A percentile compares a stretch with the other conserved stretches of the same genome.
Evolutionary conservation across 352 stramenopile genomes (phyloP).

Genomic region (Phytopythium oedochilum): DNA sequence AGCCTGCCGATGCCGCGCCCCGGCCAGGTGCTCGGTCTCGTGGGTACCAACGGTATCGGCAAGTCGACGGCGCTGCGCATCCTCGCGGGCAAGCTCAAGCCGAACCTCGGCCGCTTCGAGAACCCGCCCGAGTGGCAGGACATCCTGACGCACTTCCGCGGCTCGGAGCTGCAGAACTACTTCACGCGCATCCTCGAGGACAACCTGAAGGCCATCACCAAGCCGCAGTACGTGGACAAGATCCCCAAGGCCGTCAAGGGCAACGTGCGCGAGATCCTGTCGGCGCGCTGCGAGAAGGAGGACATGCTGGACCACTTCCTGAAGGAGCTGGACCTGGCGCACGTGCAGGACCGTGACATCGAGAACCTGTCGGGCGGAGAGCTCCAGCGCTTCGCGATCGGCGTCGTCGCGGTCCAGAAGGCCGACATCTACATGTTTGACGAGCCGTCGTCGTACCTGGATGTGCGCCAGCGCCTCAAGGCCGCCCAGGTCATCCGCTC

Average conservation of each 20-base stretch:
- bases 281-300: slow-evolving; percentile 90
- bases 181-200: slow-evolving; percentile 99
- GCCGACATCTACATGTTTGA: slow-evolving; percentile 99
- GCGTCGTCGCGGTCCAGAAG: slow-evolving; percentile 92
- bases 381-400: slow-evolving; percentile 99
- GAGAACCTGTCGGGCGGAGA: slow-evolving; percentile 96
- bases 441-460: slow-evolving; percentile 98
- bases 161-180: slow-evolving; percentile 98
- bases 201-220: slow-evolving; percentile 99
- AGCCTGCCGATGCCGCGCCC: slow-evolving; percentile 96
- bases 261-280: slow-evolving; percentile 92
- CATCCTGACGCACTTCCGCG: slow-evolving; percentile 98
- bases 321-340: slow-evolving; percentile 94
- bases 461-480: slow-evolving; percentile 99
- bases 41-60: slow-evolving; percentile 99
- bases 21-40: slow-evolving; percentile 97
- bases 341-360: slow-evolving; percentile 97
- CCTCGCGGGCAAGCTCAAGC: slow-evolving; percentile 98
- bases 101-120: slow-evolving; percentile 97
- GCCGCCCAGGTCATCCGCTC: slow-evolving; percentile 97
- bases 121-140: slow-evolving; percentile 98
- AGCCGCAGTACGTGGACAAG: slow-evolving; percentile 99
- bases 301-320: slow-evolving; percentile 79
- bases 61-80: slow-evolving; percentile 99
- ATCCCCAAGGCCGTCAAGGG: slow-evolving; percentile 97